Evolutionary conservation across 2,329 filamentous ascomycete species (phyloP), one percentile per base, ranked within the genome.

Genomic region (Paecilomyces dactylethromorphus): DNA sequence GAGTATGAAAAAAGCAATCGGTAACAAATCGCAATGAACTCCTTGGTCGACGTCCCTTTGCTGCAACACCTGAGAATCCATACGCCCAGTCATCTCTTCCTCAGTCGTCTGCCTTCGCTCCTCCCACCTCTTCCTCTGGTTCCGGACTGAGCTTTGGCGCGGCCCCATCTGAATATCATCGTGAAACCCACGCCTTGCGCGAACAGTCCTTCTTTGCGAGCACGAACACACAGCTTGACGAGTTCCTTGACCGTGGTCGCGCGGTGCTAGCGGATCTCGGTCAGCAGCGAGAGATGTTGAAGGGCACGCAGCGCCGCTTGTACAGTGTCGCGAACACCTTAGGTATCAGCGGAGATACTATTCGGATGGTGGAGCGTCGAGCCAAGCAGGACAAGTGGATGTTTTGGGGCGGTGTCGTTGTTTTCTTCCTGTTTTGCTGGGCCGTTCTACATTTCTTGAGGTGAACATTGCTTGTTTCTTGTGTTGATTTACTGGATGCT

Each of bases 321-420:
- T 97, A 97, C 71, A 93, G 86, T 66, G 92, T 97, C 21, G 94
- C 91, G 6, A 97, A 96, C 71, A 97, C 94, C 22, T 78, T 99
- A 54, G 94, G 94, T 0, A 84, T 99, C 60, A 95, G 90, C 69
- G 92, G 93, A 21, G 93, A 97, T 72, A 99, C 94, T 1, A 99
- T 99, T 64, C 87, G 94, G 53, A 97, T 94, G 91, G 89, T 99
- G 50, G 93, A 97, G 77, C 79, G 94, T 66, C 82, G 94, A 62
- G 92, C 94, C 55, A 89, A 87, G 74, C 90, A 97, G 79, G 94
- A 99, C 74, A 97, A 97, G 77, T 97, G 92, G 92, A 96, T 99
- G 35, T 99, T 99, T 74, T 90, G 89, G 82, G 89, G 80, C 0
- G 92, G 94, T 0, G 91, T 93, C 2, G 76, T 95, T 4, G 76